Base-by-base conservation (phyloP, 495 filamentous ascomycete species). In the Talaromyces adpressus region DNA sequence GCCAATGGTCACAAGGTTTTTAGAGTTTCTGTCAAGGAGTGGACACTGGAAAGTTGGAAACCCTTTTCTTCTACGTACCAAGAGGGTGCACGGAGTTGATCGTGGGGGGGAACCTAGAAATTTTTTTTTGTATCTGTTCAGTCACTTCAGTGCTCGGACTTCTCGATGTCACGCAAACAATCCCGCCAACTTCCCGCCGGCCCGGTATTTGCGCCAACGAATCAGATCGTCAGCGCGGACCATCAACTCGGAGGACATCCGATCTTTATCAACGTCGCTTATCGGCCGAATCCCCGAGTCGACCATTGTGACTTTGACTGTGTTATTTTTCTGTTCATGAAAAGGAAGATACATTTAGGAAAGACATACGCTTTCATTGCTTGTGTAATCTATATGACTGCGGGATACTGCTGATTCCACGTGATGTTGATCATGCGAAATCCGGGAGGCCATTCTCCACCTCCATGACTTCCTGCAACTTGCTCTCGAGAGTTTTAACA, bases 401-500 rank as follows among this genome's bases (percentile, higher is more conserved):
- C 14, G 6, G 2, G 39, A 18, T 18, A 16, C n/a, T 45, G 39
- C 14, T 41, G 12, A 41, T 41, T 41, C 39, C 39, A 41, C 30
- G 30, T 39, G 11, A 39, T 52, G 22, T 52, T 29, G 27, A 8
- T 60, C 32, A 60, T 29, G 60, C 60, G 41, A 62, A 62, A 69
- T 80, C 77, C 36, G 73, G 72, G 63, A 80, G 67, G 4, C 75
- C 72, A 54, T 69, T 82, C 66, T 89, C 90, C 65, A 91, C 84
- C 64, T 81, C 82, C 72, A 93, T 82, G 6, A 89, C 85, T 59
- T 90, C 85, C 68, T 83, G 84, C 58, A 93, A 89, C 32, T 83
- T 82, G 29, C 81, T 79, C 23, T 85, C 82, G 57, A 85, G 75
- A 20, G 77, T 80, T 73, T 89, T 75, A 18, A 83, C 81, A 67